Evolutionary conservation across 2,329 filamentous ascomycete genomes (phyloP), one percentile per base, ranked within the genome.

Genomic region (Penicillium sp.): DNA sequence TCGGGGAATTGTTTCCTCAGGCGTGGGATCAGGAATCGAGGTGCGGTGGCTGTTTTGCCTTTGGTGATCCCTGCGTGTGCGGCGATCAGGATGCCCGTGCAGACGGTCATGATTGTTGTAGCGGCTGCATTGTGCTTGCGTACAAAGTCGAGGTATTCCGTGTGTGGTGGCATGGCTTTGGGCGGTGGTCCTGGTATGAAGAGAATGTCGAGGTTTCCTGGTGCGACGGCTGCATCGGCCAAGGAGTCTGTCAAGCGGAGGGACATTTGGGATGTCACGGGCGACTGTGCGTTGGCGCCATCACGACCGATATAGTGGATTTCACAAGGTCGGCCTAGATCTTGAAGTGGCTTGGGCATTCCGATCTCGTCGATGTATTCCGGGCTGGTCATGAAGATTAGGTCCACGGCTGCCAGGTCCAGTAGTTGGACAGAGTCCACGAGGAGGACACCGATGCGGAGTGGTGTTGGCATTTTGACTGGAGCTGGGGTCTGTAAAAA

Each of bases 121-220:
- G 59, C 60, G 37, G 45, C 57, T 6, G 57, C 59, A 10, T 67
- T 52, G 54, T 73, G 71, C 7, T 46, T 49, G 12, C 62, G 59
- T 13, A 73, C 50, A 45, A 70, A 73, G 1, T 62, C 56, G 3
- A 63, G 42, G 18, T 61, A 62, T 28, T 62, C 60, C 10, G 65
- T 59, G 1, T 56, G 50, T 0, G 67, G 67, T 0, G 57, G 53
- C 55, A 62, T 49, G 4, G 47, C 18, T 12, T 52, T 58, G 0
- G 70, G 71, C 6, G 71, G 61, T 0, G 70, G 67, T 3, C 71
- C 71, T 0, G 71, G 71, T 6, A 74, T 61, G 29, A 71, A 33
- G 3, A 73, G 49, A 27, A 71, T 54, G 46, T 72, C 70, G 0
- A 73, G 55, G 1, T 60, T 63, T 2, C 70, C 69, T 0, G 69